Evolutionary conservation across 495 filamentous ascomycete species (phyloP), one percentile per base, ranked within the genome.

Genomic region (Trichoderma parareesei): DNA sequence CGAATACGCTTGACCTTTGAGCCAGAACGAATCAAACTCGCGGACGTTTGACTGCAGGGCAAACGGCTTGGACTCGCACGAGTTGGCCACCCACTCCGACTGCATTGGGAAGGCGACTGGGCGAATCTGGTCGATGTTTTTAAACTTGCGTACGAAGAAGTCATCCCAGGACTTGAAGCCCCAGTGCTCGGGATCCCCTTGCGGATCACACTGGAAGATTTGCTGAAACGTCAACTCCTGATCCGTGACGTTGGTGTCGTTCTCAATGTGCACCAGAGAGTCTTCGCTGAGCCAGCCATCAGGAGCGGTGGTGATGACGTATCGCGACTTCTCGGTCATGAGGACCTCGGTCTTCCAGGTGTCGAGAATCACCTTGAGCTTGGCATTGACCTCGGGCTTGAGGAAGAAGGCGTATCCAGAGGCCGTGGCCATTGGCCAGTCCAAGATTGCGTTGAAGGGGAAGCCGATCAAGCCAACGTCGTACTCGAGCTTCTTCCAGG

Each of bases 141-240:
- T 65, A 68, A 86, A 84, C 1, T 73, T 13, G 18, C 85, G 78
- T 0, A 81, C 83, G 68, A 89, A 88, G 71, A 88, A 89, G 62
- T 82, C 70, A 66, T 89, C 85, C 86, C 85, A 88, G 2, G 82
- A 85, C 46, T 70, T 76, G 73, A 79, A 90, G 18, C 85, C 85
- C 66, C 77, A 72, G 66, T 83, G 68, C 33, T n/a, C 35, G 0
- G 61, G 61, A 16, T 66, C 62, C 1, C 70, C 62, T 0, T 27
- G 62, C 0, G 76, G 72, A 38, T 82, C 71, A 61, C 76, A 77
- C 20, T 70, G n/a, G 64, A 69, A 81, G 46, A 75, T 62, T n/a
- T 76, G 53, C n/a, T 76, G 66, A 64, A 82, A 80, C 5, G 59
- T 71, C 53, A 69, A 63, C 13, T 68, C 40, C 37, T 65, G 41